Base-by-base conservation (phyloP, 2,329 filamentous ascomycete species). In the Clonostachys rhizophaga region DNA sequence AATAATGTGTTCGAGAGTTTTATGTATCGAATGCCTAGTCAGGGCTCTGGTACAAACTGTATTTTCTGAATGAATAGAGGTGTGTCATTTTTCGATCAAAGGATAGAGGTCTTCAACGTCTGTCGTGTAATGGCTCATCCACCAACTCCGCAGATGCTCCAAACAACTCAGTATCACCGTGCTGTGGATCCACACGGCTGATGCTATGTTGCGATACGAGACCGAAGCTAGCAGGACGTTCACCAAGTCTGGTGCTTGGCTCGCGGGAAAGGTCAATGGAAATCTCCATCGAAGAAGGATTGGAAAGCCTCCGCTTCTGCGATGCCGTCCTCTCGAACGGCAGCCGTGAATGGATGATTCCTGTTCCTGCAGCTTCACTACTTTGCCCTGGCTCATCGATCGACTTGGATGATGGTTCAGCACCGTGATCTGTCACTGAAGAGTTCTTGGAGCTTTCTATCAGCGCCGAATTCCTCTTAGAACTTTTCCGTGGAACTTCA, bases 401-500 rank as follows among this genome's bases (percentile, higher is more conserved):
- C 24, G 24, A 30, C 24, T 10, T 30, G 24, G 24, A 30, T 30
- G 24, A 30, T 30, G 24, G 9, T 10, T 30, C 24, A 10, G 24
- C 24, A 30, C 24, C 24, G 9, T 30, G 24, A 30, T 30, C 24
- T 8, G 36, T 14, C 36, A 39, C 36, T 7, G 36, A 8, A n/a
- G 36, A n/a, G 36, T n/a, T n/a, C 7, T 18, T 9, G 44, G 47
- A 30, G 44, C 45, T 20, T 71, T 66, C 57, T n/a, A 61, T 63
- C 33, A 55, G 59, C 39, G 63, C 68, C 3, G 79, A 81, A 49
- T 76, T 67, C 49, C 85, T 76, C 59, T 83, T 83, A 1, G 87
- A 91, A 60, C 85, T 90, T 66, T 86, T 89, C 33, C 87, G 76
- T 3, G 88, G 87, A 34, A 91, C 77, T 8, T 76, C 71, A 0